Percentiles rank a stretch among this genome's conserved stretches.
Evolutionary conservation across 495 filamentous ascomycete genomes (phyloP).

Genomic region (Penicillium nucicola): DNA sequence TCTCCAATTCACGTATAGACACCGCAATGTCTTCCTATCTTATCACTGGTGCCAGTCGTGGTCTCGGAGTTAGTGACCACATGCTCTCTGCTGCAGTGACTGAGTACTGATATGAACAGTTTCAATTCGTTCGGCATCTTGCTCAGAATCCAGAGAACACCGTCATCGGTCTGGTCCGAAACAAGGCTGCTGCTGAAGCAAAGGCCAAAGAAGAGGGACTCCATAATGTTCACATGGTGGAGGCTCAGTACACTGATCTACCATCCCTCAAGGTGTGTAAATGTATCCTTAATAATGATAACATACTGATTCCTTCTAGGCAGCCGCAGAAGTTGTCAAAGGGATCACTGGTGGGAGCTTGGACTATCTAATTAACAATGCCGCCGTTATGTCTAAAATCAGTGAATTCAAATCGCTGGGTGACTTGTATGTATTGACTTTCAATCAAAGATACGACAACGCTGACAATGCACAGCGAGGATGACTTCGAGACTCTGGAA

Average conservation of each 20-base stretch:
- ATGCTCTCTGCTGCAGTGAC: too few species aligned
- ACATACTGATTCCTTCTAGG: too few species aligned
- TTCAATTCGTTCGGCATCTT: constrained; percentile 24
- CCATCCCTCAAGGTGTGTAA: constrained; percentile 23
- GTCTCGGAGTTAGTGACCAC: too few species aligned
- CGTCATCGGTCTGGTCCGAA: constrained; percentile 42
- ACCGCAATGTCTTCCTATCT: constrained; percentile 29
- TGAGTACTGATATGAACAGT: neutral
- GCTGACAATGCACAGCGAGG: constrained; percentile 13
- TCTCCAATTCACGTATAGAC: too few species aligned
- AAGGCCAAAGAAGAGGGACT: constrained; percentile 13
- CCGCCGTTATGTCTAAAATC: constrained; percentile 16
- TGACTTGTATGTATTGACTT: constrained; percentile 23
- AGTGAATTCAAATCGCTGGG: constrained; percentile 23
- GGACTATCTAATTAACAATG: constrained; percentile 16
- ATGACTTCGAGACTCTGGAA: constrained; percentile 25
- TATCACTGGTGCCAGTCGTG: constrained; percentile 34
- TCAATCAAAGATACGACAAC: neutral
- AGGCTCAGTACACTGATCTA: constrained; percentile 41
- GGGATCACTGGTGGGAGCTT: constrained; percentile 25
- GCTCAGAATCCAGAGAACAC: constrained; percentile 32
- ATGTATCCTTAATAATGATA: too few species aligned
- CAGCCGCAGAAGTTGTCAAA: constrained; percentile 9
- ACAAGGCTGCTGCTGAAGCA: constrained; percentile 30
- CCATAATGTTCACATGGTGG: constrained; percentile 44